Percentiles rank a stretch among this genome's conserved stretches.
phyloP scores from a whole-genome alignment of 148 eudicot species.

The Chenopodium suecicum region DNA sequence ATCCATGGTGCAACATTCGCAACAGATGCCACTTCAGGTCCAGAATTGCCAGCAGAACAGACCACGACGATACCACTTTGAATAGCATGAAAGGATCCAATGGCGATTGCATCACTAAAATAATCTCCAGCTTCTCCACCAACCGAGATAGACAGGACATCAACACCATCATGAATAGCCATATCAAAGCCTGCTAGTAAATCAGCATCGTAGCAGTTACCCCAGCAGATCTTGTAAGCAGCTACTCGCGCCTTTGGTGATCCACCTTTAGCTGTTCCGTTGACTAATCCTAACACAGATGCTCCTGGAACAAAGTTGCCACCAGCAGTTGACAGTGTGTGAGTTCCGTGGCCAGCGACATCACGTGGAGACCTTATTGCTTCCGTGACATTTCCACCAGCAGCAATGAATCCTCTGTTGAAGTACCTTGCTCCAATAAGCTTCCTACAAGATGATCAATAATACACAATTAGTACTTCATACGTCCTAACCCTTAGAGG shows the following conservation, averaged over 20 bases:
- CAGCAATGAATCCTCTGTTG: conserved; percentile 35
- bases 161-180: conserved; percentile 68
- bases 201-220: conserved; percentile 48
- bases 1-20: conserved; percentile 72
- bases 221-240: conserved; percentile 70
- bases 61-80: conserved; percentile 49
- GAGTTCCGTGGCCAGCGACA: conserved; percentile 64
- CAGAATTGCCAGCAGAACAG: conserved; percentile 65
- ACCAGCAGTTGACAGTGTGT: conserved; percentile 71
- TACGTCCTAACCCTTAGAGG: too few species aligned
- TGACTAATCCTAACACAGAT: conserved; percentile 32
- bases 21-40: conserved; percentile 40
- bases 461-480: too few species aligned
- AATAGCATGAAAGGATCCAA: conserved; percentile 62
- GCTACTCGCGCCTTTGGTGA: conserved; percentile 74
- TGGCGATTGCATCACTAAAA: conserved; percentile 39
- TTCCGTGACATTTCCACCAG: not conserved
- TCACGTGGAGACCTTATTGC: conserved; percentile 42
- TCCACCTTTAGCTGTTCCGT: conserved; percentile 73
- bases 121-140: conserved; percentile 42
- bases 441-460: conserved; percentile 37
- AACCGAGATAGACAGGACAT: conserved; percentile 57
- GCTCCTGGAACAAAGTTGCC: conserved; percentile 63
- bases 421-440: conserved; percentile 70
- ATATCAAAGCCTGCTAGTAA: conserved; percentile 52